These are phyloP conservation scores for Adansonia madagascariensis DNA, from an alignment of 441 rosid species.

Conservation along the genomic window DNA sequence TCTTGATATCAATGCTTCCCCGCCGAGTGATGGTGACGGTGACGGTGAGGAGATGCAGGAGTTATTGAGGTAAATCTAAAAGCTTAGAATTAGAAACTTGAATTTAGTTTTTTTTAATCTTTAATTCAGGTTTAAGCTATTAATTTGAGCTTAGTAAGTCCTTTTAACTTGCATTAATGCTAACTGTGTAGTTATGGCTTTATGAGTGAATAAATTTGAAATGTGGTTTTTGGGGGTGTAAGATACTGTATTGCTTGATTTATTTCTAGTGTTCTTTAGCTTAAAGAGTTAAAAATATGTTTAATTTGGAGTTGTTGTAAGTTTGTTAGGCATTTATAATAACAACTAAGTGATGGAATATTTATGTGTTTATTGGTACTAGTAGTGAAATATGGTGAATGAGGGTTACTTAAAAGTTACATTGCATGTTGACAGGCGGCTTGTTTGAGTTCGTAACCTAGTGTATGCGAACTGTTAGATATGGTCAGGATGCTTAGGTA, in stretches of 20 bases:
- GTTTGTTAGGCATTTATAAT: neutral
- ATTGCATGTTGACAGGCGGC: neutral
- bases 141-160: neutral
- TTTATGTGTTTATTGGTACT: neutral
- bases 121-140: neutral
- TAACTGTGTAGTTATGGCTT: neutral
- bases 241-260: neutral
- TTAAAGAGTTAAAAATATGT: conserved; percentile 1
- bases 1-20: conserved; percentile 31
- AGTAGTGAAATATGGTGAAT: neutral
- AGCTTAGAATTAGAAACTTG: neutral
- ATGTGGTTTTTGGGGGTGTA: neutral
- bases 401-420: neutral
- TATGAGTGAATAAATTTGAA: neutral
- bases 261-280: conserved; percentile 1
- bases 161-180: neutral
- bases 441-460: neutral
- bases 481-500: neutral
- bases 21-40: conserved; percentile 30
- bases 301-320: conserved; percentile 2
- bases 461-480: neutral
- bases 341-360: neutral
- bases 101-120: neutral
- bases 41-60: conserved; percentile 18
- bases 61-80: conserved; percentile 13